Evolutionary conservation across 2,329 filamentous ascomycete species (phyloP).

Genomic region (Paecilomyces dactylethromorphus): DNA sequence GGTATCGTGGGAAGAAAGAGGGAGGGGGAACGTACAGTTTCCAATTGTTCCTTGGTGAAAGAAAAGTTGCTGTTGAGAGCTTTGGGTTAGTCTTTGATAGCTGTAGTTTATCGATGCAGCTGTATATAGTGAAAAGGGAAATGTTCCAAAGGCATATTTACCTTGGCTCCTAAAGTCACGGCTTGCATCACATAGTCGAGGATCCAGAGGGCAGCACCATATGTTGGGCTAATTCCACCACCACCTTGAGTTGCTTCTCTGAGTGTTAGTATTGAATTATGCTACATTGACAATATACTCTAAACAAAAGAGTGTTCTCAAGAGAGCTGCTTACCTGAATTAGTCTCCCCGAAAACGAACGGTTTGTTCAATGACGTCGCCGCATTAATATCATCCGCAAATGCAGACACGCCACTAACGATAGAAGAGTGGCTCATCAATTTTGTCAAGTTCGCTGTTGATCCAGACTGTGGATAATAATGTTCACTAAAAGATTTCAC

Average conservation of each 20-base stretch:
- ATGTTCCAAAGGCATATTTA: neutral
- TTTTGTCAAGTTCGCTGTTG: constrained; percentile 32
- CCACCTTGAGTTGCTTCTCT: constrained; percentile 29
- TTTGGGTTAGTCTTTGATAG: neutral
- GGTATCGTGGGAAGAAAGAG: neutral
- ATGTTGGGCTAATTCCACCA: constrained; percentile 39
- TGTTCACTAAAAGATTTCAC: constrained; percentile 42
- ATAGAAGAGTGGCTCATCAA: constrained; percentile 43
- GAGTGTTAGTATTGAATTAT: neutral
- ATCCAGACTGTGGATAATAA: constrained; percentile 40
- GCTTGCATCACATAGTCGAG: constrained; percentile 39
- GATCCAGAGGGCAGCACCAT: constrained; percentile 47
- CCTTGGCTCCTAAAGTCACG: constrained; percentile 24
- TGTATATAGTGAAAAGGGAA: neutral
- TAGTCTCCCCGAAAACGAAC: constrained; percentile 46
- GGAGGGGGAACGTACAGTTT: constrained; percentile 34
- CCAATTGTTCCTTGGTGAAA: constrained; percentile 49
- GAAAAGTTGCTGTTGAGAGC: constrained; percentile 22
- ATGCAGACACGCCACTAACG: constrained; percentile 32
- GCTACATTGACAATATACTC: no score
- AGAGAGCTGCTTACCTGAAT: constrained; percentile 33
- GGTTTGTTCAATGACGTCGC: constrained; percentile 34
- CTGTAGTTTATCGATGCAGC: no score
- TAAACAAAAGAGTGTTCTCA: no score
- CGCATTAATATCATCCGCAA: constrained; percentile 36